Conservation (phyloP, 23 red algal genomes). For the Gracilaria domingensis region DNA sequence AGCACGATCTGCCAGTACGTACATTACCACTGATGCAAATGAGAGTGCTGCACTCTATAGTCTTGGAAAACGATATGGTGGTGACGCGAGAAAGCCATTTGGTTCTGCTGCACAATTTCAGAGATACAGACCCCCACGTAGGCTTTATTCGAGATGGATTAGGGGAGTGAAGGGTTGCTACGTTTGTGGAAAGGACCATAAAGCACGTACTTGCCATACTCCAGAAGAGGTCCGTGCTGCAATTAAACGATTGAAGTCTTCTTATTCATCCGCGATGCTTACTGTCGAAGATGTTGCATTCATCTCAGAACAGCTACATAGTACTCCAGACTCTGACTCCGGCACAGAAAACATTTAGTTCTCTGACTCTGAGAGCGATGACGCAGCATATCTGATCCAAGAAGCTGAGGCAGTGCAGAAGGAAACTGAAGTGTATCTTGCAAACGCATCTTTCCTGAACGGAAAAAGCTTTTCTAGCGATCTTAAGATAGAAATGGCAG, state of each 20-base stretch:
- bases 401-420: not conserved
- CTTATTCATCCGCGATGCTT: not conserved
- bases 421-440: not conserved
- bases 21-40: not conserved
- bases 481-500: no score
- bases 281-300: constrained; percentile 7
- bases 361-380: no score
- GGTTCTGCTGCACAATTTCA: not conserved
- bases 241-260: constrained; percentile 24
- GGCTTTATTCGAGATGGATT: constrained; percentile 9
- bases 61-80: not conserved
- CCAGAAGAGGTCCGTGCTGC: not conserved
- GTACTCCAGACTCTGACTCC: no score
- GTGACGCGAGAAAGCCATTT: constrained; percentile 8
- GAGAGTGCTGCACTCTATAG: not conserved
- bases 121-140: not conserved
- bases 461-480: no score
- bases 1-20: not conserved
- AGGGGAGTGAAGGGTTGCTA: constrained; percentile 36
- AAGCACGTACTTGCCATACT: not conserved
- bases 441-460: not conserved
- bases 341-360: no score
- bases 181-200: constrained; percentile 41
- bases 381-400: not conserved
- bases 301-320: no score